phyloP scores from a whole-genome alignment of 257 asterid genomes.

The Lantana camara region DNA sequence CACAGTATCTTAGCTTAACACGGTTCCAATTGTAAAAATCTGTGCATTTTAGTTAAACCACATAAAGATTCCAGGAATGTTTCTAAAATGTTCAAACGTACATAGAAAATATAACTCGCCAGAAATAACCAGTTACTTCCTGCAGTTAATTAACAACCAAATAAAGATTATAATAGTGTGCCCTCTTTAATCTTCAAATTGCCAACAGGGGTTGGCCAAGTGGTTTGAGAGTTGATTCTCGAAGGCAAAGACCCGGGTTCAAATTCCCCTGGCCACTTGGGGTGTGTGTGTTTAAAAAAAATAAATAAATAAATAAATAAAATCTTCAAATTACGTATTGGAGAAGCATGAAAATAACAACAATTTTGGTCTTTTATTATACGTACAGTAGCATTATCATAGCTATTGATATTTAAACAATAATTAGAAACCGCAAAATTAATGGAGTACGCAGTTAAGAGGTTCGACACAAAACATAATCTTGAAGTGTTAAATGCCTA shows the following conservation, averaged over 20 bases:
- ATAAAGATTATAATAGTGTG: not conserved
- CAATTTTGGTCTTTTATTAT: too few species aligned
- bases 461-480: not conserved
- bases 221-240: too few species aligned
- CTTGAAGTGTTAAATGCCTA: not conserved
- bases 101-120: not conserved
- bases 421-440: not conserved
- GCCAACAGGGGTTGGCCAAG: too few species aligned
- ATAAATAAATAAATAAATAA: too few species aligned
- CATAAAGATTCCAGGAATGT: slow-evolving; percentile 3
- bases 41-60: slow-evolving; percentile 33
- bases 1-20: slow-evolving; percentile 90
- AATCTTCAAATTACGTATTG: not conserved
- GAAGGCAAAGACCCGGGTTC: too few species aligned
- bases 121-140: not conserved
- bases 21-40: slow-evolving; percentile 98
- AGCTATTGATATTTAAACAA: not conserved
- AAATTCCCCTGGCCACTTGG: too few species aligned
- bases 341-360: not conserved
- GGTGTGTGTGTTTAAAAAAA: too few species aligned
- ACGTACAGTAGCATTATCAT: too few species aligned
- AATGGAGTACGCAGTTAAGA: too few species aligned
- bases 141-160: not conserved
- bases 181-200: not conserved
- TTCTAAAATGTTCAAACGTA: not conserved